Conservation (phyloP, 768 basidiomycete genomes). For the Trametes cinnabarina region DNA sequence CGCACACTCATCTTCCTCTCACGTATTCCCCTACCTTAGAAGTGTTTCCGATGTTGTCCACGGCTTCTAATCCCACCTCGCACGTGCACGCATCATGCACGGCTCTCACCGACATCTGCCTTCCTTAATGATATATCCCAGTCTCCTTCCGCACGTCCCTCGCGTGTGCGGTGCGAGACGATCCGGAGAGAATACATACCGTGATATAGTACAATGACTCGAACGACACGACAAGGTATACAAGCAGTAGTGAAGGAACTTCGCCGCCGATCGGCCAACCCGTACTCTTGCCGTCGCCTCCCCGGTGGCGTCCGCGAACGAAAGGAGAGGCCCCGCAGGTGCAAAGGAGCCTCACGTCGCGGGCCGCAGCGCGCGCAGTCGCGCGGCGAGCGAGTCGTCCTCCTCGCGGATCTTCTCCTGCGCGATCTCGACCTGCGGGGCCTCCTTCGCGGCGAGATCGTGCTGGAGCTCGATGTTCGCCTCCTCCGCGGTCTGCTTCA, state of each 20-base stretch:
- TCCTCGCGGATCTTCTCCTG: conserved; percentile 63
- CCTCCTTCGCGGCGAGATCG: conserved; percentile 69
- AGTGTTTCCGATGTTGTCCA: conserved; percentile 8
- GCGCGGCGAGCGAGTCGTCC: conserved; percentile 78
- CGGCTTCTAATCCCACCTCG: conserved; percentile 9
- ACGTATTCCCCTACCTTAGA: background rate
- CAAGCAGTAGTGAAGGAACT: conserved; percentile 3
- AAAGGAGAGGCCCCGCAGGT: background rate
- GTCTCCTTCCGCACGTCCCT: background rate
- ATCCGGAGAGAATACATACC: conserved; percentile 14
- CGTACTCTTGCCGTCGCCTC: background rate
- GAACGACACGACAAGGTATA: conserved; percentile 16
- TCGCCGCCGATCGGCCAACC: background rate
- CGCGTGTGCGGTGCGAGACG: background rate
- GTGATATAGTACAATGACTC: conserved; percentile 13
- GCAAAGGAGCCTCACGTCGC: conserved; percentile 43
- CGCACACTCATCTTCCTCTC: background rate
- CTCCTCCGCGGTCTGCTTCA: conserved; percentile 95
- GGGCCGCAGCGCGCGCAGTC: conserved; percentile 85
- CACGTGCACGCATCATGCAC: background rate
- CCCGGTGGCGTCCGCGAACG: background rate
- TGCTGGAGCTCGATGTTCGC: conserved; percentile 95
- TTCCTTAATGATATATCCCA: background rate
- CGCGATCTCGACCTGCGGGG: conserved; percentile 43
- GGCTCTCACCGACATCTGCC: background rate